These are phyloP conservation scores for Gaertneriomyces semiglobifer DNA, from an alignment of 192 early-diverging fungal genomes.

Conservation along the genomic window DNA sequence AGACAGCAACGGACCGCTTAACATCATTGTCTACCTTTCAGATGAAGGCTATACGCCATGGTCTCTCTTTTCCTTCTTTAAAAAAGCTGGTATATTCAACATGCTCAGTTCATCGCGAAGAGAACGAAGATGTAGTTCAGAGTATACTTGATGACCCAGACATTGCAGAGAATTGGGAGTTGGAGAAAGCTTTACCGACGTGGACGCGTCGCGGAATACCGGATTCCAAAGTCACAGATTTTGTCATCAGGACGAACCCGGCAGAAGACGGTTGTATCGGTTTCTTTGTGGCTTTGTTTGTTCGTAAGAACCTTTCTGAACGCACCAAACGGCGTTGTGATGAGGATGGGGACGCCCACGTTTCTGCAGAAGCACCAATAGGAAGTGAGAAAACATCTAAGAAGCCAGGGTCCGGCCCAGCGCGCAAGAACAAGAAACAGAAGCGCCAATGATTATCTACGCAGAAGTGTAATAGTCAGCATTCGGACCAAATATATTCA, in stretches of 20 bases:
- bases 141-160: conserved; percentile 64
- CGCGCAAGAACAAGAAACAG: too few relatives aligned
- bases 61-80: conserved; percentile 72
- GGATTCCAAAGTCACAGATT: conserved; percentile 47
- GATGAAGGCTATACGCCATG: conserved; percentile 71
- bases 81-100: conserved; percentile 91
- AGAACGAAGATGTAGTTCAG: conserved; percentile 94
- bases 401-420: too few relatives aligned
- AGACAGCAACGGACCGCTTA: conserved; percentile 46
- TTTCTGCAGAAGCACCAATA: too few relatives aligned
- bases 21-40: conserved; percentile 84
- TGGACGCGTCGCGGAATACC: conserved; percentile 78
- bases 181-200: conserved; percentile 56
- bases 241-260: conserved; percentile 73
- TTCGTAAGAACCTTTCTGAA: conserved; percentile 35
- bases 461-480: too few relatives aligned
- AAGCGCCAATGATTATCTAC: too few relatives aligned
- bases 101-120: conserved; percentile 86
- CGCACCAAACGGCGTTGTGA: too few relatives aligned
- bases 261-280: conserved; percentile 84
- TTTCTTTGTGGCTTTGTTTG: conserved; percentile 96
- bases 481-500: too few relatives aligned
- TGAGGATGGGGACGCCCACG: too few relatives aligned
- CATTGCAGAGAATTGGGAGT: conserved; percentile 35
- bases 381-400: too few relatives aligned